Evolutionary conservation across 2,329 filamentous ascomycete species (phyloP), one percentile per base, ranked within the genome.

Genomic region (Chalara sp.): DNA sequence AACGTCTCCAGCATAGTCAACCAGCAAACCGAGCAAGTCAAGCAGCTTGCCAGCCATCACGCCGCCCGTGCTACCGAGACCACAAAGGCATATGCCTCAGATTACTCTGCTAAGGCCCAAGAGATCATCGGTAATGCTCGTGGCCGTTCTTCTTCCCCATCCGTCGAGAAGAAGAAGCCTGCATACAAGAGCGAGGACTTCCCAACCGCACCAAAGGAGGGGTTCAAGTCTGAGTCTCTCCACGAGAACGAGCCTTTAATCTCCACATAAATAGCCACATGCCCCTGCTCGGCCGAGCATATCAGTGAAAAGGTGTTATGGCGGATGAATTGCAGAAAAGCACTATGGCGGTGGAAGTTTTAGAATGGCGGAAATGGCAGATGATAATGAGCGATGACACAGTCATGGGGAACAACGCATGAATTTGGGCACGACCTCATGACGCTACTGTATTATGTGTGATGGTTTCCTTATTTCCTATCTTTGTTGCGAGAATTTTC

Each of bases 51-150:
- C 40, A 76, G 75, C 67, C 80, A 84, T 71, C 81, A 85, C 65
- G 81, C 83, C 45, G 73, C 76, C 47, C 77, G 81, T 60, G 79
- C 81, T 56, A 78, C 81, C 46, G 73, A 79, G 61, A 70, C 82
- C 40, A 80, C 81, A 63, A 86, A 85, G 75, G 77, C 83, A 66
- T 84, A 85, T 62, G 75, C 83, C 61, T 81, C 79, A 40, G 81
- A 86, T 63, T 84, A 86, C 68, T 81, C 81, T 31, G 72, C 76
- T 65, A 86, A 86, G 76, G 81, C 83, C 50, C 81, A 84, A 70
- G 73, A 79, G 60, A 72, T 84, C 65, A 74, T 86, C 58, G 74
- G 76, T 52, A 75, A 76, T 59, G 62, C 60, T 32, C 59, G 63
- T 45, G 58, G 55, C 46, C 59, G 62, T 48, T 64, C 61, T 10